Conservation (phyloP, 176 grass and related monocot genomes). For the Rhynchospora pubera region DNA sequence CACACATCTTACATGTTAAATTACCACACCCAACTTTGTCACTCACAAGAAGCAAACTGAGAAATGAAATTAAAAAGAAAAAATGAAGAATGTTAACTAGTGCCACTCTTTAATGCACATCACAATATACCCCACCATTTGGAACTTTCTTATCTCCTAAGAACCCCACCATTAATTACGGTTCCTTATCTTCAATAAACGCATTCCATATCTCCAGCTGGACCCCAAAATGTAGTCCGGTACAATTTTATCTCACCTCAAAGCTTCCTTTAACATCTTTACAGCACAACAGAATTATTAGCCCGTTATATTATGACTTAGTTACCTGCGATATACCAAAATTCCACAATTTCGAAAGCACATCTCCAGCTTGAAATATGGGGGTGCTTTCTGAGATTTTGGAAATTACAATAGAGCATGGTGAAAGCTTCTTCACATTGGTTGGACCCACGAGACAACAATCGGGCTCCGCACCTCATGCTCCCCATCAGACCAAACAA, state of each 20-base stretch:
- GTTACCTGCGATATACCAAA: constrained; percentile 4
- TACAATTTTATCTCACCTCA: neutral
- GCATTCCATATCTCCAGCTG: neutral
- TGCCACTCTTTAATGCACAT: neutral
- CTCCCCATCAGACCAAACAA: constrained; percentile 72
- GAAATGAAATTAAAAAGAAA: neutral
- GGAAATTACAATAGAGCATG: constrained; percentile 5
- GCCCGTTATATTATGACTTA: neutral
- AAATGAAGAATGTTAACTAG: neutral
- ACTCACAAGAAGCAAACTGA: neutral
- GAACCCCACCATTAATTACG: neutral
- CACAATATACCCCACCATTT: neutral
- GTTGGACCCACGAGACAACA: constrained; percentile 70
- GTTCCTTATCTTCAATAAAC: neutral
- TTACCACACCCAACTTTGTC: neutral
- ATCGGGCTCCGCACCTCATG: constrained; percentile 80
- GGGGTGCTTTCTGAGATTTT: neutral
- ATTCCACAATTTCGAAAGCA: neutral
- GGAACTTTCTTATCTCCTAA: neutral
- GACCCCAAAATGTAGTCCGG: neutral
- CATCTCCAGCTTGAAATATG: neutral
- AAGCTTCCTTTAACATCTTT: neutral
- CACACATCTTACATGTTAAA: neutral
- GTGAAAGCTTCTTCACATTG: constrained; percentile 32
- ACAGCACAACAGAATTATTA: neutral